phyloP scores from a whole-genome alignment of 2,329 filamentous ascomycete genomes.

The Akanthomyces lecanii region DNA sequence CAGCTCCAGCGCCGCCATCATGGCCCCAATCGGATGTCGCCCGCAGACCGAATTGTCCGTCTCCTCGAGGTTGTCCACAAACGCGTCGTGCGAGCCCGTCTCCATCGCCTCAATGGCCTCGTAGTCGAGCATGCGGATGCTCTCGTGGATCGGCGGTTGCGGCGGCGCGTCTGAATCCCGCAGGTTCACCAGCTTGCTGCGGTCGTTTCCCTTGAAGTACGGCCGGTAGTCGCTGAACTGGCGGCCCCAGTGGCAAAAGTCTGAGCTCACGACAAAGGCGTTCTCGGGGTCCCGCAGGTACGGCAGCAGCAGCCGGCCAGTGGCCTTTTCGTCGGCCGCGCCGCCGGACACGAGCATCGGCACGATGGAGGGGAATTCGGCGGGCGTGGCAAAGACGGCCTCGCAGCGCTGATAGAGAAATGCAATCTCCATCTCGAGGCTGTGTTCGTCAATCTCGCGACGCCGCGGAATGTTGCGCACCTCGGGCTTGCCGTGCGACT shows the following conservation, averaged over 20 bases:
- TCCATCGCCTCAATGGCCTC: constrained; percentile 82
- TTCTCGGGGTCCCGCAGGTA: constrained; percentile 73
- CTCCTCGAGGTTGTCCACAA: constrained; percentile 62
- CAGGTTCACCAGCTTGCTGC: constrained; percentile 39
- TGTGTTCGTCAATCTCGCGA: constrained; percentile 81
- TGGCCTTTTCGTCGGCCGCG: constrained; percentile 54
- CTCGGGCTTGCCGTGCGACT: constrained; percentile 39
- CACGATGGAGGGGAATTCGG: constrained; percentile 67
- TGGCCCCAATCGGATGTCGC: constrained; percentile 87
- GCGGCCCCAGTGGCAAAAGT: constrained; percentile 94
- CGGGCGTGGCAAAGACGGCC: constrained; percentile 44
- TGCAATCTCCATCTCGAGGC: constrained; percentile 92
- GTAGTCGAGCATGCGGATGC: constrained; percentile 75
- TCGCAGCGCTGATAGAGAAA: constrained; percentile 78
- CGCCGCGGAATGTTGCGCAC: constrained; percentile 53
- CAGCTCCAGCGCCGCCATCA: constrained; percentile 81
- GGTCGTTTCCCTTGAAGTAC: constrained; percentile 51
- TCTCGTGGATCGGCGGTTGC: constrained; percentile 67
- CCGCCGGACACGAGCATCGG: constrained; percentile 85
- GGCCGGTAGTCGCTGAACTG: constrained; percentile 75
- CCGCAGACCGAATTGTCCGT: constrained; percentile 94
- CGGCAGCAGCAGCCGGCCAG: constrained; percentile 68
- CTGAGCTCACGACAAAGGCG: constrained; percentile 84
- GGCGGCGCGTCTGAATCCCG: constrained; percentile 31
- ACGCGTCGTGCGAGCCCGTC: constrained; percentile 65